Conservation (phyloP, 2,329 filamentous ascomycete genomes). For the Dactylellina cionopaga region DNA sequence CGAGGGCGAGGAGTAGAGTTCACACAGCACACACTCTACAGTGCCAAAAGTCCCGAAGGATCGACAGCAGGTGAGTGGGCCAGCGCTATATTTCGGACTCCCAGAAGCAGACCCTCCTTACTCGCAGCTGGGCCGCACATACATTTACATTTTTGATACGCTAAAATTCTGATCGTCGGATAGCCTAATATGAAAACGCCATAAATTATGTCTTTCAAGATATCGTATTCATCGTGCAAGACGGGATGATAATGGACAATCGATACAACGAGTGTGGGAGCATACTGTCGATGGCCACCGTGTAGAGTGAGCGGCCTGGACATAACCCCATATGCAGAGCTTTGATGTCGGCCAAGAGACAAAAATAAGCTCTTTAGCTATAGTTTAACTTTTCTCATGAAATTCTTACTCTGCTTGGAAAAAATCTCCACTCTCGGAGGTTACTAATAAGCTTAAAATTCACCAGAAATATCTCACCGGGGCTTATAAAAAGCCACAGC, state of each 20-base stretch:
- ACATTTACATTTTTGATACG: constrained; percentile 7
- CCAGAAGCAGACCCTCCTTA: constrained; percentile 3
- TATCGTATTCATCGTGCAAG: constrained; percentile 6
- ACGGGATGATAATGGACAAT: background rate
- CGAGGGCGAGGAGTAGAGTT: background rate
- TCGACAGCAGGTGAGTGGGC: constrained; percentile 6
- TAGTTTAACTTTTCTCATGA: background rate
- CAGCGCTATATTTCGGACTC: constrained; percentile 36
- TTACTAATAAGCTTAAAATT: constrained; percentile 17
- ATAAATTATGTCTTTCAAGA: background rate
- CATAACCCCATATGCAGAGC: background rate
- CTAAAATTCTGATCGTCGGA: constrained; percentile 25
- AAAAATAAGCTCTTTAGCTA: too few species aligned
- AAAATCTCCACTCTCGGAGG: background rate
- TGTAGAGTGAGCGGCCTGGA: too few species aligned
- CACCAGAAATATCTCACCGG: constrained; percentile 5
- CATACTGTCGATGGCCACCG: too few species aligned
- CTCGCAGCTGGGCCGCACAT: constrained; percentile 18
- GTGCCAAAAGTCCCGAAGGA: constrained; percentile 10
- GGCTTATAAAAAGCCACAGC: constrained; percentile 12
- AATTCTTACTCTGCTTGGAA: background rate
- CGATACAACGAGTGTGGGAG: too few species aligned
- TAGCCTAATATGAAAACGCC: constrained; percentile 9
- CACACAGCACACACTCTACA: constrained; percentile 8
- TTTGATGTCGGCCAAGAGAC: background rate